A percentile compares a stretch with the other conserved stretches of the same genome.
Conservation (phyloP, 2,329 filamentous ascomycete species). For the Fusarium subglutinans region DNA sequence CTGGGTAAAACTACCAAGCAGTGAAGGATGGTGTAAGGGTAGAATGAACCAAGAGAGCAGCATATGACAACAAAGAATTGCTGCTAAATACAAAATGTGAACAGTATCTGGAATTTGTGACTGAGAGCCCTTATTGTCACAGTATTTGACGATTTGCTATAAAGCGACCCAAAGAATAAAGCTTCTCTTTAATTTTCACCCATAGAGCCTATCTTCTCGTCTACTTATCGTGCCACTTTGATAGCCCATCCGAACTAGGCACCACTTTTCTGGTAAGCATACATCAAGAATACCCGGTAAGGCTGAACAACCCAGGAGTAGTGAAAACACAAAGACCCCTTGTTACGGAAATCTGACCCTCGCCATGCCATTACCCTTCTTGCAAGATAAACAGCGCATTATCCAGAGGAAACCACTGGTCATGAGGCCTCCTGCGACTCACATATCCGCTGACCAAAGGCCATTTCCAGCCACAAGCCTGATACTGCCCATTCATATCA, state of each 20-base stretch:
- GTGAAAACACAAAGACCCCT: accelerated
- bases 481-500: no score
- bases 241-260: background rate
- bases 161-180: accelerated
- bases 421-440: background rate
- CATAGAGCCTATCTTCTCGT: background rate
- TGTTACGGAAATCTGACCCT: accelerated
- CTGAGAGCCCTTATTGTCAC: accelerated
- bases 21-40: accelerated
- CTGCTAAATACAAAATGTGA: no score
- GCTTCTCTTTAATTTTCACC: no score
- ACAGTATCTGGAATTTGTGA: no score
- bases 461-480: background rate
- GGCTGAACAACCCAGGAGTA: background rate
- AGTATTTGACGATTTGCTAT: accelerated
- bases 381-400: background rate
- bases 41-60: accelerated
- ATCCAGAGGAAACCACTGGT: no score
- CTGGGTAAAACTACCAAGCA: accelerated
- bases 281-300: no score
- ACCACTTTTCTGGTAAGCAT: background rate
- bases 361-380: no score
- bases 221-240: background rate
- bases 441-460: background rate
- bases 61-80: accelerated